phyloP scores from a whole-genome alignment of 768 basidiomycete species.

The Calocybe gangraenosa region DNA sequence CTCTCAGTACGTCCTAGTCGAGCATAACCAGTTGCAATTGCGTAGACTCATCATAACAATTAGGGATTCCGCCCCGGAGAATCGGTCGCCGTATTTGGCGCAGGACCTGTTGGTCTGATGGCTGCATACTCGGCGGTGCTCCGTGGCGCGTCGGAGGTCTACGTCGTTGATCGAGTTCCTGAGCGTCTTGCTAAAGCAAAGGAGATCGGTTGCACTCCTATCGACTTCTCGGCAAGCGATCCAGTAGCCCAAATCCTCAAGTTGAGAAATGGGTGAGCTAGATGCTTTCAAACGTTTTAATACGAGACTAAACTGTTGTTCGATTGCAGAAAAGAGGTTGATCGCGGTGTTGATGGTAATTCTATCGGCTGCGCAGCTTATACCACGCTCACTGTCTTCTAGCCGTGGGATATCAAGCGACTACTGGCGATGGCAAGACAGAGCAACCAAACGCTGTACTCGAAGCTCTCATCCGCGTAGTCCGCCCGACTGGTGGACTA shows the following conservation, averaged over 20 bases:
- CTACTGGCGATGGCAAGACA: constrained; percentile 47
- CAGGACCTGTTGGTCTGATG: constrained; percentile 53
- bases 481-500: constrained; percentile 51
- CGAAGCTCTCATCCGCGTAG: constrained; percentile 46
- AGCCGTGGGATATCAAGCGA: constrained; percentile 56
- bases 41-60: not conserved
- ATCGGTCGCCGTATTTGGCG: constrained; percentile 49
- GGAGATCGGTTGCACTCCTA: constrained; percentile 46
- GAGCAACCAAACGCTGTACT: constrained; percentile 54
- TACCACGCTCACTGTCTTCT: not conserved
- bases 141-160: constrained; percentile 49
- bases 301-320: not conserved
- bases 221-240: constrained; percentile 45
- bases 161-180: constrained; percentile 52
- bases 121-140: constrained; percentile 51
- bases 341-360: constrained; percentile 4
- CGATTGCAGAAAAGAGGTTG: not conserved
- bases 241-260: constrained; percentile 45
- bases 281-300: not conserved
- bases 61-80: constrained; percentile 50
- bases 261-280: constrained; percentile 38
- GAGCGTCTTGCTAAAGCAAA: constrained; percentile 50
- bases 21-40: not conserved
- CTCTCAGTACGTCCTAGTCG: constrained; percentile 31
- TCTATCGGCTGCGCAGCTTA: not conserved